These are phyloP conservation scores for Phaeodactylum tricornutum DNA, from an alignment of 108 stramenopile species.

Conservation along the genomic window DNA sequence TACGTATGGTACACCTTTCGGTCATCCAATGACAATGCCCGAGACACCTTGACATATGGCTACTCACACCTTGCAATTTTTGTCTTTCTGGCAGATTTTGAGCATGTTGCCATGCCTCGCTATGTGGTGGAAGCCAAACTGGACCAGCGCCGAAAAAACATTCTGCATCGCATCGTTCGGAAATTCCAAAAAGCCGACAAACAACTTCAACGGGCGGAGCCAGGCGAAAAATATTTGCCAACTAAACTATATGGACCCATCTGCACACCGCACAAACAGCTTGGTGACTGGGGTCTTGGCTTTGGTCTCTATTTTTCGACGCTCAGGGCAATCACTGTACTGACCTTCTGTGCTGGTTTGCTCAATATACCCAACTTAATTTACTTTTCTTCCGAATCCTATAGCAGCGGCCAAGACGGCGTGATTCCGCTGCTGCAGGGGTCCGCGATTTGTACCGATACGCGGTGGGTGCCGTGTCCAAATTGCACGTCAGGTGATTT, in stretches of 20 bases:
- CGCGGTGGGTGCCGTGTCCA: slow-evolving; percentile 56
- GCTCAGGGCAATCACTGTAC: slow-evolving; percentile 39
- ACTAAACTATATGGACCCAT: slow-evolving; percentile 58
- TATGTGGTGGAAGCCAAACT: slow-evolving; percentile 27
- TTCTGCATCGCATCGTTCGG: slow-evolving; percentile 9
- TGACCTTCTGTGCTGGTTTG: slow-evolving; percentile 52
- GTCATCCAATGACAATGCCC: background rate
- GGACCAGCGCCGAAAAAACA: slow-evolving; percentile 20
- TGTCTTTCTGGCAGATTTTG: slow-evolving; percentile 40
- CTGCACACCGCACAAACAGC: slow-evolving; percentile 42
- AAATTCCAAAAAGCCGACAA: slow-evolving; percentile 17
- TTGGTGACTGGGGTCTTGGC: slow-evolving; percentile 51
- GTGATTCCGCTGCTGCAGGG: slow-evolving; percentile 6
- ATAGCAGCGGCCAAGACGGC: slow-evolving; percentile 12
- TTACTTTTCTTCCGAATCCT: slow-evolving; percentile 53
- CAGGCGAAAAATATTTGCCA: slow-evolving; percentile 47
- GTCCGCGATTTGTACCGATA: slow-evolving; percentile 36
- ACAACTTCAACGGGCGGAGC: slow-evolving; percentile 49
- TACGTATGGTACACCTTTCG: background rate
- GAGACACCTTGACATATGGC: background rate
- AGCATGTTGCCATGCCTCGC: slow-evolving; percentile 68
- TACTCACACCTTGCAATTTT: background rate
- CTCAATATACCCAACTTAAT: slow-evolving; percentile 56
- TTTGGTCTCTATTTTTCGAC: slow-evolving; percentile 75
- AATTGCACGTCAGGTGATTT: slow-evolving; percentile 12